Evolutionary conservation across 2,329 filamentous ascomycete genomes (phyloP).

Genomic region (Alternaria hordeiaustralica): DNA sequence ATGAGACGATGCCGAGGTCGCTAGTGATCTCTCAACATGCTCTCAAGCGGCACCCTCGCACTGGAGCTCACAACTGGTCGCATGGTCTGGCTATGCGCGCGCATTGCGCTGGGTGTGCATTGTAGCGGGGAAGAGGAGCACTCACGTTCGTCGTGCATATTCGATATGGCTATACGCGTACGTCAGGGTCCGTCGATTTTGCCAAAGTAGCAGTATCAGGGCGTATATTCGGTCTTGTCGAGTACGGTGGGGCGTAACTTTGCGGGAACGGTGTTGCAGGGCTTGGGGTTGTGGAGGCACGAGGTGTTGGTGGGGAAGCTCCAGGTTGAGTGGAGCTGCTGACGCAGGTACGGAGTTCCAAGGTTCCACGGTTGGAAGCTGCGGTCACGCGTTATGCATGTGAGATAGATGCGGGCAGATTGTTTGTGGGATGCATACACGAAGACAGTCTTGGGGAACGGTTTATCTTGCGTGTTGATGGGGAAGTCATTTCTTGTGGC

Average conservation of each 20-base stretch:
- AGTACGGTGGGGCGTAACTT: neutral
- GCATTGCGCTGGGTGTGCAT: neutral
- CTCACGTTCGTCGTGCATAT: constrained; percentile 49
- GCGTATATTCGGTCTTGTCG: neutral
- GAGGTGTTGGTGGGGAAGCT: constrained; percentile 2
- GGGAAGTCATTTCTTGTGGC: neutral
- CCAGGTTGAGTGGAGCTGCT: neutral
- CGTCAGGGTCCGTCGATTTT: neutral
- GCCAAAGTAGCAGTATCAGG: neutral
- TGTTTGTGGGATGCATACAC: constrained; percentile 8
- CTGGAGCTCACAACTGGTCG: too few species aligned
- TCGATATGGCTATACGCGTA: neutral
- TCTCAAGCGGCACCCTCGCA: neutral
- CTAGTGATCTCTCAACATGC: too few species aligned
- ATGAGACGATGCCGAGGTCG: neutral
- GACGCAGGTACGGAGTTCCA: neutral
- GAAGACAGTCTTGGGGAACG: too few species aligned
- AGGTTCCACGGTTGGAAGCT: neutral
- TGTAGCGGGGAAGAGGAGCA: constrained; percentile 12
- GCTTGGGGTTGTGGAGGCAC: constrained; percentile 5
- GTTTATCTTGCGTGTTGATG: neutral
- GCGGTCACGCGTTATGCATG: neutral
- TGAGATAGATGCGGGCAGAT: neutral
- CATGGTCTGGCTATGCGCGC: neutral
- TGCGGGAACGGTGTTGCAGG: neutral